phyloP scores from a whole-genome alignment of 169 alveolate genomes.

The Eimeria necatrix region DNA sequence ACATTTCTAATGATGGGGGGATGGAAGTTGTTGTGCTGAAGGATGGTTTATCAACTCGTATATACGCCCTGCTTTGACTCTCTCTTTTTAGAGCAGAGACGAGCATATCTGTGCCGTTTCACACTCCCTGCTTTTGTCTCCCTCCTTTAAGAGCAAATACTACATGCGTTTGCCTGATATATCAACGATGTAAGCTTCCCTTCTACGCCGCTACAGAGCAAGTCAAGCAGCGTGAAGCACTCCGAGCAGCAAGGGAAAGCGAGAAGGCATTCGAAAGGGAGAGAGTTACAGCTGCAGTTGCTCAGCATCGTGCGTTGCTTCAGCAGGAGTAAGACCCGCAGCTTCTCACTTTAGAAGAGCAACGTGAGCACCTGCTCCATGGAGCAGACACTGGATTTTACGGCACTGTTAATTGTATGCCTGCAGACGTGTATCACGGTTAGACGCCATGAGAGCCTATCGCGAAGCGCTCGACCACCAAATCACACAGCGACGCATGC shows the following conservation, averaged over 20 bases:
- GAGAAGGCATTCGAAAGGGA: conserved; percentile 47
- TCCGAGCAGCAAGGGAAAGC: not conserved
- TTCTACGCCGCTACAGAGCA: conserved; percentile 2
- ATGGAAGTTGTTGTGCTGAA: too few relatives aligned
- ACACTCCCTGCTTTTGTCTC: too few relatives aligned
- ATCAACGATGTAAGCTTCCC: not conserved
- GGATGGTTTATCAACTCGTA: too few relatives aligned
- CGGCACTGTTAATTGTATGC: not conserved
- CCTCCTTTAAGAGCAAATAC: too few relatives aligned
- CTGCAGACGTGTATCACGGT: conserved; percentile 45
- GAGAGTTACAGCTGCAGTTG: not conserved
- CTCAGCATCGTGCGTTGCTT: conserved; percentile 18
- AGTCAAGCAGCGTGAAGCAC: conserved; percentile 9
- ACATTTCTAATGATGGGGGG: too few relatives aligned
- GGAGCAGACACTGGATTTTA: too few relatives aligned
- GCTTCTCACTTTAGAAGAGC: not conserved
- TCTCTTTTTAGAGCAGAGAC: too few relatives aligned
- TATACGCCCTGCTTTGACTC: too few relatives aligned
- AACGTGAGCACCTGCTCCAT: too few relatives aligned
- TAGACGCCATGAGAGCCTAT: conserved; percentile 48
- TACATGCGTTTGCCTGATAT: too few relatives aligned
- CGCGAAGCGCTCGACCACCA: conserved; percentile 61
- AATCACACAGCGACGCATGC: conserved; percentile 5
- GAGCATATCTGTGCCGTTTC: too few relatives aligned
- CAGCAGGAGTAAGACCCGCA: conserved; percentile 49